These are phyloP conservation scores for Aspergillus chevalieri DNA, from an alignment of 2,329 filamentous ascomycete species.

Conservation along the genomic window DNA sequence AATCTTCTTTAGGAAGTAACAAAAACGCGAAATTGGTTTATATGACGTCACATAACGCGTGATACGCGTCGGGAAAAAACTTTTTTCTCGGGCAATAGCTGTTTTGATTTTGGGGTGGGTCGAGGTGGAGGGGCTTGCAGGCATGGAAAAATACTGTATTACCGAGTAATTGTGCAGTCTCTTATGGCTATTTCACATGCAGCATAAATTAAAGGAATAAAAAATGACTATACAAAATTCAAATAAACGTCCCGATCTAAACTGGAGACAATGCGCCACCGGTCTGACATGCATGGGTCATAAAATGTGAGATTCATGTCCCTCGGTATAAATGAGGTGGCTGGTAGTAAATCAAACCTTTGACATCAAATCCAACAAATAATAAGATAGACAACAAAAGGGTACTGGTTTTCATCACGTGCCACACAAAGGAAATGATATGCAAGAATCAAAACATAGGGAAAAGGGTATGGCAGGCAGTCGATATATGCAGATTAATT, in stretches of 20 bases:
- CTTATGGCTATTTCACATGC: not conserved
- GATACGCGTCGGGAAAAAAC: conserved; percentile 5
- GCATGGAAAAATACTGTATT: too few relatives aligned
- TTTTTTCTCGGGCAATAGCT: not conserved
- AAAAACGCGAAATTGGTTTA: conserved; percentile 13
- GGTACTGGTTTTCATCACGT: not conserved
- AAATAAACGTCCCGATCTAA: not conserved
- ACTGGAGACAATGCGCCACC: not conserved
- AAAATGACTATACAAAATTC: not conserved
- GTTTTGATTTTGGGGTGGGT: not conserved
- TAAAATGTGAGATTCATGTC: not conserved
- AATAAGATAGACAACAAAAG: not conserved
- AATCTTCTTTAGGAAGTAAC: not conserved
- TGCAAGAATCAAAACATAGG: conserved; percentile 5
- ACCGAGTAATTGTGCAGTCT: not conserved
- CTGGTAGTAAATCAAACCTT: not conserved
- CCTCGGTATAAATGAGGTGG: not conserved
- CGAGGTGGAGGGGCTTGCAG: not conserved
- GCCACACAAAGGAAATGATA: conserved; percentile 7
- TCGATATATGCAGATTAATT: not conserved
- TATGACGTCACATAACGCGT: conserved; percentile 1
- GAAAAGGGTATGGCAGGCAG: conserved; percentile 12
- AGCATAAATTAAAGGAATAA: not conserved
- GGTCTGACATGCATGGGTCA: not conserved
- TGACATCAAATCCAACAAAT: not conserved